These are phyloP conservation scores for Myxozyma sirexii DNA, from an alignment of 805 yeast genomes.

Conservation along the genomic window DNA sequence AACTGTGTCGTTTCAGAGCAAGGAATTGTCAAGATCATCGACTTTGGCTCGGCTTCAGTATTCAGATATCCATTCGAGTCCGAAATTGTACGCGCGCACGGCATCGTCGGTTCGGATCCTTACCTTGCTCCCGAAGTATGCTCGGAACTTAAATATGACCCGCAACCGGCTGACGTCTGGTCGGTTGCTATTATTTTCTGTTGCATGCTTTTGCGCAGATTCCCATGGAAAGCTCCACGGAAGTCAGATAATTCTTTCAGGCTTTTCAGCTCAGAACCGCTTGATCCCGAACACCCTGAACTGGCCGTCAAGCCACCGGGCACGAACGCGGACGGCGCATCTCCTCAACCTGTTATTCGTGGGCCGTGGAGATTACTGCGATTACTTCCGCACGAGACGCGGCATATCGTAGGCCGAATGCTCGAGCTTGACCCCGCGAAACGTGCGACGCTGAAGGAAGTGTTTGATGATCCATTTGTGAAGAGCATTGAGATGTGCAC, in stretches of 20 bases:
- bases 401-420: slow-evolving; percentile 67
- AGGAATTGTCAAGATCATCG: slow-evolving; percentile 85
- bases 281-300: slow-evolving; percentile 28
- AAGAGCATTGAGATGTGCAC: slow-evolving; percentile 58
- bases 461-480: slow-evolving; percentile 62
- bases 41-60: slow-evolving; percentile 89
- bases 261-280: slow-evolving; percentile 55
- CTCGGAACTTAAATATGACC: slow-evolving; percentile 63
- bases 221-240: slow-evolving; percentile 97
- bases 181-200: slow-evolving; percentile 89
- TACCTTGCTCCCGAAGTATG: slow-evolving; percentile 93
- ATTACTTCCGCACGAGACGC: slow-evolving; percentile 67
- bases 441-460: slow-evolving; percentile 62
- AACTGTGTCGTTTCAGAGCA: slow-evolving; percentile 79
- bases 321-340: slow-evolving; percentile 34
- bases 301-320: slow-evolving; percentile 35
- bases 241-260: slow-evolving; percentile 71
- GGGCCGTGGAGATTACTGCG: slow-evolving; percentile 78
- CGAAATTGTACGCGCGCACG: slow-evolving; percentile 67
- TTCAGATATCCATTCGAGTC: slow-evolving; percentile 67
- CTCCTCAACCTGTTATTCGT: slow-evolving; percentile 48
- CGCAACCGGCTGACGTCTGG: slow-evolving; percentile 90
- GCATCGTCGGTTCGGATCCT: slow-evolving; percentile 95
- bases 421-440: slow-evolving; percentile 58
- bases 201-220: slow-evolving; percentile 82